A percentile compares a stretch with the other conserved stretches of the same genome.
Conservation (phyloP, 257 asterid genomes). For the Rauvolfia tetraphylla region DNA sequence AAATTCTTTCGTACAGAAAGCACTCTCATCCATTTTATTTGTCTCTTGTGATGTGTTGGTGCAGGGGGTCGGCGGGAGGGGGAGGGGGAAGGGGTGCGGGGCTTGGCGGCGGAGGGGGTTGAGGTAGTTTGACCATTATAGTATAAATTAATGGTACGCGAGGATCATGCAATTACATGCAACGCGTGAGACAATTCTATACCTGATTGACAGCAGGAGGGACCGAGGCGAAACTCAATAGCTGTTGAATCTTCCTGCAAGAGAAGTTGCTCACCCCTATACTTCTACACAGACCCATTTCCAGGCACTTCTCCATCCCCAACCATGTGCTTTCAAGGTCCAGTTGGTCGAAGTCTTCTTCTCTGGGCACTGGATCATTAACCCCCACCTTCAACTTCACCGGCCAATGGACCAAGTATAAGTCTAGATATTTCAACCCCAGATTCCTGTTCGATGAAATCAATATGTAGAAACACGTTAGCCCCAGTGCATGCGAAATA, state of each 20-base stretch:
- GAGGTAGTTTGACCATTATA: too few species aligned
- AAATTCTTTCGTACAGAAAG: too few species aligned
- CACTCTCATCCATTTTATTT: too few species aligned
- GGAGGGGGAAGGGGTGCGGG: too few species aligned
- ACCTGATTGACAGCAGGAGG: conserved; percentile 83
- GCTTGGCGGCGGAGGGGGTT: too few species aligned
- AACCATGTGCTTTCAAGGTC: conserved; percentile 62
- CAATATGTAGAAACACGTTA: too few species aligned
- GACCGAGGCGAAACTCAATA: conserved; percentile 45
- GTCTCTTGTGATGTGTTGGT: too few species aligned
- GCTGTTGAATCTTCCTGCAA: conserved; percentile 40
- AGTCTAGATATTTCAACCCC: conserved; percentile 73
- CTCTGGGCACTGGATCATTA: conserved; percentile 44
- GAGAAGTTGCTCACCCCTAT: conserved; percentile 90
- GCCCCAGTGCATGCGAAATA: background rate
- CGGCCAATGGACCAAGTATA: conserved; percentile 93
- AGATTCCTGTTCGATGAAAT: conserved; percentile 37
- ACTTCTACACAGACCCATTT: conserved; percentile 60
- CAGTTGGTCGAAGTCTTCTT: conserved; percentile 53
- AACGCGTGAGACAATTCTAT: background rate
- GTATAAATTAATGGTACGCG: background rate
- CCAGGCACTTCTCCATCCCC: conserved; percentile 78
- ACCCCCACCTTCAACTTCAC: conserved; percentile 68
- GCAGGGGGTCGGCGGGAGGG: too few species aligned
- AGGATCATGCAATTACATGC: background rate